phyloP scores from a whole-genome alignment of 306 rosid species.

The Fagus crenata region DNA sequence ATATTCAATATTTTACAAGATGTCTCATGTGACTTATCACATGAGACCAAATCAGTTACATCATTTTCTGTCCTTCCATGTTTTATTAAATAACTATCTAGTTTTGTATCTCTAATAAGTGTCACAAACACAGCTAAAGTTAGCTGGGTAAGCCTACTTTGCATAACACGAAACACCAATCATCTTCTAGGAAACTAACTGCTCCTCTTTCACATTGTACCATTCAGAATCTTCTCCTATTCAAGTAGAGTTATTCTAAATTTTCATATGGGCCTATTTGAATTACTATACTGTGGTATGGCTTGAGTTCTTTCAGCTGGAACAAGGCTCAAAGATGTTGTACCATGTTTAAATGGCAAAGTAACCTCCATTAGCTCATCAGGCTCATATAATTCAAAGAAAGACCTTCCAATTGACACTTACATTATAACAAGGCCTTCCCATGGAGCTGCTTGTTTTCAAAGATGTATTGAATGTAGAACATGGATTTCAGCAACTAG shows the following conservation, averaged over 20 bases:
- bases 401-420: not conserved
- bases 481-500: constrained; percentile 19
- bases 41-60: constrained; percentile 48
- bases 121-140: constrained; percentile 53
- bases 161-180: constrained; percentile 19
- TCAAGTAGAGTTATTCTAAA: constrained; percentile 1
- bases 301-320: not conserved
- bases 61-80: constrained; percentile 32
- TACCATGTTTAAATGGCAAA: not conserved
- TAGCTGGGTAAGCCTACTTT: constrained; percentile 53
- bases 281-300: not conserved
- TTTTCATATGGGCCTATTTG: not conserved
- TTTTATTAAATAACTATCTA: constrained; percentile 27
- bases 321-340: not conserved
- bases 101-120: constrained; percentile 23
- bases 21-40: constrained; percentile 63
- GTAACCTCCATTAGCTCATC: not conserved
- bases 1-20: constrained; percentile 37
- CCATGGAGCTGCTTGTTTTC: constrained; percentile 9
- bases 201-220: constrained; percentile 9
- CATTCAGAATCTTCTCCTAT: constrained; percentile 1
- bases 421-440: not conserved
- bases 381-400: not conserved
- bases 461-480: constrained; percentile 10
- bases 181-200: constrained; percentile 25